Base-by-base conservation (phyloP, 2,329 filamentous ascomycete genomes). In the Chaetomiaceae sp. region DNA sequence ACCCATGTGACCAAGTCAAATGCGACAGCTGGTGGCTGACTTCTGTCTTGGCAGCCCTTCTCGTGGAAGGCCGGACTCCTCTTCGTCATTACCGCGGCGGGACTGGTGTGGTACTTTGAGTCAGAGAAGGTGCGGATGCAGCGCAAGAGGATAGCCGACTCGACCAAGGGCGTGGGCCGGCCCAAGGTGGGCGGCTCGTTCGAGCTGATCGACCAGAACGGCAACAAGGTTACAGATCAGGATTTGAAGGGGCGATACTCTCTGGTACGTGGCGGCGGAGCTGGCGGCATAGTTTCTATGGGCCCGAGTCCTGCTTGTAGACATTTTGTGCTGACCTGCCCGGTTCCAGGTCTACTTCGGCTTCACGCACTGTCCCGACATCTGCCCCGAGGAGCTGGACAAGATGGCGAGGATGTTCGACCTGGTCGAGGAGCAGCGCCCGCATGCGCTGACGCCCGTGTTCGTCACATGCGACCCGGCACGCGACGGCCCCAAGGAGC, bases 391-490 rank as follows among this genome's bases (percentile, higher is more conserved):
- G 62, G 93, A 98, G 70, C 84, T 98, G 59, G 93, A 98, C 72
- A 98, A 98, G 74, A 96, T 98, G 90, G 87, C 91, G n/a, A 76
- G 77, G 48, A 95, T 97, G 80, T 85, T 94, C 62, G 89, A 98
- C 62, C 72, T 78, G 6, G 75, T 84, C 36, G 71, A 81, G 56
- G 70, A 69, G 40, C 67, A 74, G 58, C 60, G 62, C 4, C 73
- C 76, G 3, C 67, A 66, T 37, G 58, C 73, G 40, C 69, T 96
- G 55, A 72, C 83, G 24, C 88, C 91, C 22, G 75, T 98, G 48
- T 97, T 98, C 67, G 88, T 98, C 56, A 95, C 89, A 37, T 97
- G 93, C 70, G 93, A 98, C 62, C 93, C 93, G 1, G 90, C 82
- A 37, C 83, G 93, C 57, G 93, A 98, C 68, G 89, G 83, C 12